These are phyloP conservation scores for Cucurbita argyrosperma DNA, from an alignment of 306 rosid genomes.

Conservation along the genomic window DNA sequence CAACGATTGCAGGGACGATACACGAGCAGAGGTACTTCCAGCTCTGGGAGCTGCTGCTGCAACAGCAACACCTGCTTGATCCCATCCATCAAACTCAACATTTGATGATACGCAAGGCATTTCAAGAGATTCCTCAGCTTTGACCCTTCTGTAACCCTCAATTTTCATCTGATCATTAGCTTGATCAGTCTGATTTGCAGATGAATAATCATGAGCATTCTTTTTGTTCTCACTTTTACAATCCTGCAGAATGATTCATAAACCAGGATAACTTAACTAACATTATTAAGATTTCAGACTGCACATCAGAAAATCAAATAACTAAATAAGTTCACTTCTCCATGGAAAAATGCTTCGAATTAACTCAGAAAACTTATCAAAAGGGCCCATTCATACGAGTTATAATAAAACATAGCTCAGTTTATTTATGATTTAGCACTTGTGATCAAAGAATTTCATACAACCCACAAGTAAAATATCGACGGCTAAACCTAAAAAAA, in stretches of 20 bases:
- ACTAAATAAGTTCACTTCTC: background rate
- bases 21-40: constrained; percentile 39
- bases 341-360: background rate
- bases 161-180: constrained; percentile 31
- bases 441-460: background rate
- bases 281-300: background rate
- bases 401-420: background rate
- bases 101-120: constrained; percentile 36
- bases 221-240: constrained; percentile 47
- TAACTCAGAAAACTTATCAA: background rate
- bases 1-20: constrained; percentile 37
- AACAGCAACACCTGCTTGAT: constrained; percentile 19
- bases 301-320: background rate
- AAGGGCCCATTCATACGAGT: background rate
- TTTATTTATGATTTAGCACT: background rate
- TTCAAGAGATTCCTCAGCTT: constrained; percentile 34
- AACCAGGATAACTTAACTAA: background rate
- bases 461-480: background rate
- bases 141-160: constrained; percentile 38
- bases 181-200: constrained; percentile 23
- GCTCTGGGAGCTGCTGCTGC: constrained; percentile 29
- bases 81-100: constrained; percentile 43
- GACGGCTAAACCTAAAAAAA: background rate
- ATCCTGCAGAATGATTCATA: constrained; percentile 23
- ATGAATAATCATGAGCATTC: constrained; percentile 26